Base-by-base conservation (phyloP, 768 basidiomycete species). In the Mycena galericulata region DNA sequence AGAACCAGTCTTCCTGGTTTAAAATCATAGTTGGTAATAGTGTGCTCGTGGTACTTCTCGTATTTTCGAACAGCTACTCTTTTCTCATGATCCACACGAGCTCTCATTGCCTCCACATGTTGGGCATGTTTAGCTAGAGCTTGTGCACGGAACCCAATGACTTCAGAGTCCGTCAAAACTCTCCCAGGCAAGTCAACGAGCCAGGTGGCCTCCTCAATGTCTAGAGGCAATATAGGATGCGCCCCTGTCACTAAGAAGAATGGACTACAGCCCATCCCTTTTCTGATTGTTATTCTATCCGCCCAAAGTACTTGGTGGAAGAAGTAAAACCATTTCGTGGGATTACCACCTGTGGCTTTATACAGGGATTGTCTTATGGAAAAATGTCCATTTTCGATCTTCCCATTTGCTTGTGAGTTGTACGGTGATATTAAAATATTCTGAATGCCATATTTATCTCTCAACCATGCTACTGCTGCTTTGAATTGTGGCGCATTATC, bases 361-460 rank as follows among this genome's bases (percentile, higher is more conserved):
- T n/a, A 63, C 0, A 78, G 51, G 0, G 74, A 41, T 20, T 78
- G 73, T 1, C 76, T 53, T 2, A 81, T 66, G 46, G 74, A 70
- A 40, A 69, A 76, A 68, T 82, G 81, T n/a, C 72, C 51, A 17
- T 62, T 53, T 58, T 86, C 79, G 0, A 84, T 73, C 0, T 79
- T 65, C 0, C 85, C 78, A n/a, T 86, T 85, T 0, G 81, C 81
- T 3, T 73, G 76, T 0, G 79, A 84, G 58, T 86, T 86, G 72
- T 85, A 86, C 0, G 78, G 72, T n/a, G n/a, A n/a, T n/a, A n/a
- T n/a, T n/a, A n/a, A n/a, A n/a, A n/a, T n/a, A n/a, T n/a, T n/a
- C n/a, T n/a, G n/a, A n/a, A n/a, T n/a, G n/a, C n/a, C n/a, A n/a
- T n/a, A n/a, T n/a, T n/a, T n/a, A n/a, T n/a, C n/a, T n/a, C n/a